A percentile compares a stretch with the other conserved stretches of the same genome.
phyloP scores from a whole-genome alignment of 805 yeast genomes.

The Sugiyamaella americana region DNA sequence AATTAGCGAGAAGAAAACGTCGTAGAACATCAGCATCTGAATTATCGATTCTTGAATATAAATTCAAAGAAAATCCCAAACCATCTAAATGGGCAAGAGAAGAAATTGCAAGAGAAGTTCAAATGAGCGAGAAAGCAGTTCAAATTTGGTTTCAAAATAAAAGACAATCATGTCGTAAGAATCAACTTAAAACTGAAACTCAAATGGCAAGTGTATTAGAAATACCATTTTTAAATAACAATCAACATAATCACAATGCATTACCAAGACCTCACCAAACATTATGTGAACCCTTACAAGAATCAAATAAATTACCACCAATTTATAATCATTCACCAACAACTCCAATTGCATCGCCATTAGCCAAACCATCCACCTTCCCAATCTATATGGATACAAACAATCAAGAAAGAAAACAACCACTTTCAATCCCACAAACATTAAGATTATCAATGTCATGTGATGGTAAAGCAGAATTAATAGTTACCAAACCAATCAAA shows the following conservation, averaged over 20 bases:
- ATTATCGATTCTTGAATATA: constrained; percentile 70
- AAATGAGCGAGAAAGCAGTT: constrained; percentile 96
- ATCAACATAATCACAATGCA: neutral
- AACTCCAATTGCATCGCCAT: neutral
- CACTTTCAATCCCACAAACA: neutral
- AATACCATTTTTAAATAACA: constrained; percentile 5
- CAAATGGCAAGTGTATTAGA: constrained; percentile 24
- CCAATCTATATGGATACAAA: constrained; percentile 9
- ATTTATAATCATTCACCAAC: neutral
- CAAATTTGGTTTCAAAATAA: constrained; percentile 98
- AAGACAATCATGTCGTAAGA: constrained; percentile 36
- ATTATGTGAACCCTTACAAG: neutral
- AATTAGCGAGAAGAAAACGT: constrained; percentile 87
- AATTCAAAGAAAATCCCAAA: constrained; percentile 69
- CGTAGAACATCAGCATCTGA: constrained; percentile 92
- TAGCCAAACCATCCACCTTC: constrained; percentile 4
- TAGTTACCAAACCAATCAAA: constrained; percentile 15
- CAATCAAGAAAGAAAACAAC: neutral
- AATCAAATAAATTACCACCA: constrained; percentile 1
- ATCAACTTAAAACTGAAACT: constrained; percentile 27
- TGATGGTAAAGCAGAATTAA: constrained; percentile 37
- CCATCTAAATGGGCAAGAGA: constrained; percentile 74
- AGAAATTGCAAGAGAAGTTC: constrained; percentile 72
- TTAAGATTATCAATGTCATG: constrained; percentile 32
- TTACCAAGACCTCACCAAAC: neutral